Evolutionary conservation across 2,329 filamentous ascomycete genomes (phyloP), one percentile per base, ranked within the genome.

Genomic region (Didymella pinodella): DNA sequence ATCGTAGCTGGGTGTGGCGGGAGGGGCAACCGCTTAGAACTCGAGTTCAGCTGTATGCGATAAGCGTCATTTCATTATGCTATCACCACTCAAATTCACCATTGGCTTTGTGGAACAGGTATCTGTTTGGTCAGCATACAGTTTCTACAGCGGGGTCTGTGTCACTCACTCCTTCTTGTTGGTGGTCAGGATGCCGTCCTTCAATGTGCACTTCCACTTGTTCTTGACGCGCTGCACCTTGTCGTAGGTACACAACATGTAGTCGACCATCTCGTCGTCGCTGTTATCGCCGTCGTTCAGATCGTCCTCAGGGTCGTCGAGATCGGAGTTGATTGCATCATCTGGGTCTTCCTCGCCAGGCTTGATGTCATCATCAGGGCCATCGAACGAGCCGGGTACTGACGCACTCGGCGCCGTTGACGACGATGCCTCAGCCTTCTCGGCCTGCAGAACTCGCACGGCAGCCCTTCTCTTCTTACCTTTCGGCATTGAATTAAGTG

Each of bases 191-290:
- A 99, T 91, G 20, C 95, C 95, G 72, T 99, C 95, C 82, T 98
- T 98, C 64, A 99, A 87, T 1, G 92, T 93, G 80, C 95, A 99
- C 90, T 99, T 99, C 90, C 90, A 80, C 72, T 75, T 99, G 82
- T 98, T 99, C 88, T 99, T 99, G 72, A 98, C 95, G 47, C 95
- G 86, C 80, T 98, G 94, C 10, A 99, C 95, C 82, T 99, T 99
- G 82, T 99, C 95, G 76, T 99, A 99, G 76, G 96, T 97, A 82
- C 95, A 99, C 40, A 99, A 88, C 91, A 99, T 98, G 75, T 96
- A 93, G 68, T 96, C 91, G 1, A 90, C 89, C 65, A 90, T 86
- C 34, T 88, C 86, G 43, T 96, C 93, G 60, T 96, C 92, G 14
- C 93, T 91, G 49, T 95, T 93, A 32, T 95, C 92, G 25, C 94